phyloP scores from a whole-genome alignment of 2,329 filamentous ascomycete species.

The Fusarium irregulare region DNA sequence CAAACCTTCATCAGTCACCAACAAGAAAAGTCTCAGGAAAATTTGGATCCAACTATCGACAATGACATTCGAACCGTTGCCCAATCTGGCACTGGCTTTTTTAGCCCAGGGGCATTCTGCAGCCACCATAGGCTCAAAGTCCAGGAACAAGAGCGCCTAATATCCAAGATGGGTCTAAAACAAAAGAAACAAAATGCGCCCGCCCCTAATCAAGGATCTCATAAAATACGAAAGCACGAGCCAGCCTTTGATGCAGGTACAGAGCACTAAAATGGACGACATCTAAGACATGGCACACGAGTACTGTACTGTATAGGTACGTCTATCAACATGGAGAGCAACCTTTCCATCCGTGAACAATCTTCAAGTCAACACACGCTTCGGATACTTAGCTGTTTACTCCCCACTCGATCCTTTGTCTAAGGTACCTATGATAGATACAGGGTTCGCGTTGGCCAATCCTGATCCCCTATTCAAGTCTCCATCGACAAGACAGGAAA shows the following conservation, averaged over 20 bases:
- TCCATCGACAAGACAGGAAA: conserved; percentile 16
- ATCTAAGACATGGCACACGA: conserved; percentile 23
- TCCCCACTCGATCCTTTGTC: not conserved
- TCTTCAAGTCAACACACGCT: conserved; percentile 10
- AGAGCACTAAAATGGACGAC: conserved; percentile 22
- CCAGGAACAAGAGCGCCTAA: not conserved
- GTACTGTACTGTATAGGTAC: conserved; percentile 8
- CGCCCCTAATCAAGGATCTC: conserved; percentile 38
- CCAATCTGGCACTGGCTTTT: conserved; percentile 24
- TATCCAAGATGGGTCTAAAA: conserved; percentile 11
- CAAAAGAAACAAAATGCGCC: conserved; percentile 12
- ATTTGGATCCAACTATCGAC: conserved; percentile 8
- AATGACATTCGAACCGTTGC: conserved; percentile 14
- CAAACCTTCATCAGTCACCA: not conserved
- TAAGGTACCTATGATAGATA: conserved; percentile 1
- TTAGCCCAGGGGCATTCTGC: conserved; percentile 32
- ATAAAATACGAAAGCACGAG: conserved; percentile 45
- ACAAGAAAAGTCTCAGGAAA: not conserved
- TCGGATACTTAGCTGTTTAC: conserved; percentile 1
- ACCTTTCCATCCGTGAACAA: not conserved
- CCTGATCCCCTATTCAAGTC: not conserved
- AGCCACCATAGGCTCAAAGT: not conserved
- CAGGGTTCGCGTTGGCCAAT: conserved; percentile 20
- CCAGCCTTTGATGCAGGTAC: conserved; percentile 45
- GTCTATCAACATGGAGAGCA: not conserved